These are phyloP conservation scores for Coccomyxa sp. DNA, from an alignment of 139 green algal species.

Conservation along the genomic window DNA sequence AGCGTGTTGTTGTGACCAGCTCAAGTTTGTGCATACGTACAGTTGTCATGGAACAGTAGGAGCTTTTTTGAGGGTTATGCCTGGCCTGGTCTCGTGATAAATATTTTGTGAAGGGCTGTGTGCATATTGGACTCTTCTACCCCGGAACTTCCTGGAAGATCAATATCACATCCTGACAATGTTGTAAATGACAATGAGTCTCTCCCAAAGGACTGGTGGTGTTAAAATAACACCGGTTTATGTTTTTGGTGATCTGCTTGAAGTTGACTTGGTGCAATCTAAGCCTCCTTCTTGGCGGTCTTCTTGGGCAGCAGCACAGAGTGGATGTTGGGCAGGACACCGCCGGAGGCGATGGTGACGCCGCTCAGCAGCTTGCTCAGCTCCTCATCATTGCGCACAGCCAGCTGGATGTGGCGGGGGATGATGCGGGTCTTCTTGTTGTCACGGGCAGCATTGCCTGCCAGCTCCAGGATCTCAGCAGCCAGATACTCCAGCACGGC, in stretches of 20 bases:
- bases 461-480: slow-evolving; percentile 74
- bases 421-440: slow-evolving; percentile 85
- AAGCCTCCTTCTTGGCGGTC: slow-evolving; percentile 62
- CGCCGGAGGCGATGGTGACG: slow-evolving; percentile 80
- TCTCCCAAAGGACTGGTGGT: slow-evolving; percentile 21
- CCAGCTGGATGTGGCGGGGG: slow-evolving; percentile 86
- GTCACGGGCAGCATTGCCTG: slow-evolving; percentile 68
- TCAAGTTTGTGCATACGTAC: no score
- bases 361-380: slow-evolving; percentile 78
- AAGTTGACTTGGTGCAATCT: slow-evolving; percentile 2
- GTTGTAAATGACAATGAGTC: no score
- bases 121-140: no score
- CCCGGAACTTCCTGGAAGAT: no score
- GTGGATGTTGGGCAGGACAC: slow-evolving; percentile 88
- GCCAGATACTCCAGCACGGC: slow-evolving; percentile 83
- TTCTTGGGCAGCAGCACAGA: slow-evolving; percentile 84
- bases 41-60: no score
- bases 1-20: no score
- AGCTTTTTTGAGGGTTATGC: no score
- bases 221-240: slow-evolving; percentile 44
- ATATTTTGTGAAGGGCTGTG: no score
- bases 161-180: no score
- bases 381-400: slow-evolving; percentile 94
- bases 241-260: background rate
- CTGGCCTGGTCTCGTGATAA: no score